Evolutionary conservation across 257 asterid species (phyloP).

Genomic region (Primulina eburnea): DNA sequence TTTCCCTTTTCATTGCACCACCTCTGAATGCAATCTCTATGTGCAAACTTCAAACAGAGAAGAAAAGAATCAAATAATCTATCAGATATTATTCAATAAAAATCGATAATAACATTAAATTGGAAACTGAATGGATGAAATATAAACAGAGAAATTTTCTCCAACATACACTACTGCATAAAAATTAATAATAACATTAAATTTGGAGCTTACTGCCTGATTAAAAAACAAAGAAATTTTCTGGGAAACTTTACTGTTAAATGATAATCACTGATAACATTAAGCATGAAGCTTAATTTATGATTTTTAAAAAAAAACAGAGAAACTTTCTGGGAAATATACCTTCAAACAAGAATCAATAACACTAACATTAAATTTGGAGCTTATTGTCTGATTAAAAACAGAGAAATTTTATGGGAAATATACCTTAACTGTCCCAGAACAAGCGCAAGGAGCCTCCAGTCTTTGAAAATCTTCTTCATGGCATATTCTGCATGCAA

Average conservation of each 20-base stretch:
- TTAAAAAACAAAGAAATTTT: background rate
- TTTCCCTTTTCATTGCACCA: conserved; percentile 60
- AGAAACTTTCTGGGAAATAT: too few species aligned
- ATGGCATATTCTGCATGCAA: conserved; percentile 81
- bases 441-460: conserved; percentile 85
- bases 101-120: background rate
- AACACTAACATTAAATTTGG: background rate
- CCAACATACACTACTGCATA: too few species aligned
- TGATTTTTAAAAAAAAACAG: too few species aligned
- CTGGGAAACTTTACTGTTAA: conserved; percentile 47
- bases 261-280: too few species aligned
- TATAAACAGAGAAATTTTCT: background rate
- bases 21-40: conserved; percentile 54
- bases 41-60: conserved; percentile 37
- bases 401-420: background rate
- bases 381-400: background rate
- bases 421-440: conserved; percentile 80
- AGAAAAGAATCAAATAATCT: background rate
- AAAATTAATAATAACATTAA: background rate
- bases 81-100: background rate
- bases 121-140: background rate
- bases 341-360: background rate
- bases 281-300: too few species aligned
- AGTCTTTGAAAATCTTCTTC: conserved; percentile 65
- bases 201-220: background rate